Conservation (phyloP, 2,329 filamentous ascomycete species). For the Cladosporium halotolerans region DNA sequence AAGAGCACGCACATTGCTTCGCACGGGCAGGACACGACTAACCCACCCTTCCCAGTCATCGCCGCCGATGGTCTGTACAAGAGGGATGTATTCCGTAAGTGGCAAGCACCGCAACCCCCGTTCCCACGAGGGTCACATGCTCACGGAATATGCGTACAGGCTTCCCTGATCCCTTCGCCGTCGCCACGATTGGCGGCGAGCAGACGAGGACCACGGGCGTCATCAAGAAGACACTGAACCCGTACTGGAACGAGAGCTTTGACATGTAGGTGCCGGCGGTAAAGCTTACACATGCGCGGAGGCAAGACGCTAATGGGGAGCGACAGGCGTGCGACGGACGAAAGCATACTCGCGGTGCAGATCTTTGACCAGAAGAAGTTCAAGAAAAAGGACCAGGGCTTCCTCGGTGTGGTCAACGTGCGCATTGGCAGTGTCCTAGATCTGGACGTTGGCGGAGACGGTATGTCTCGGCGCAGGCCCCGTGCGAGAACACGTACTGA, state of each 20-base stretch:
- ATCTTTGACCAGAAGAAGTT: slow-evolving; percentile 99
- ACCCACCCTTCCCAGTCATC: slow-evolving; percentile 63
- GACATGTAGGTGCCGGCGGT: slow-evolving; percentile 63
- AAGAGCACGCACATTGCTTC: slow-evolving; percentile 12
- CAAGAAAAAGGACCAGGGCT: slow-evolving; percentile 99
- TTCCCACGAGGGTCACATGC: slow-evolving; percentile 9
- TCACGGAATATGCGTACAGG: slow-evolving; percentile 47
- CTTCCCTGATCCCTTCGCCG: slow-evolving; percentile 95
- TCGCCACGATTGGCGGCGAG: slow-evolving; percentile 93
- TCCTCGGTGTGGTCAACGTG: slow-evolving; percentile 95
- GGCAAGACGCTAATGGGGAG: slow-evolving; percentile 5
- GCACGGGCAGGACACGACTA: slow-evolving; percentile 12
- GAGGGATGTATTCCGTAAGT: slow-evolving; percentile 96
- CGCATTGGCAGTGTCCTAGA: slow-evolving; percentile 92
- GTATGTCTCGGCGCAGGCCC: slow-evolving; percentile 47
- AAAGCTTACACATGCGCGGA: slow-evolving; percentile 3
- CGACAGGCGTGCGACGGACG: slow-evolving; percentile 77
- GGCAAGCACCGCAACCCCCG: slow-evolving; percentile 12
- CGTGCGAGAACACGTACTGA: slow-evolving; percentile 15
- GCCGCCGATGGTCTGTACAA: slow-evolving; percentile 98
- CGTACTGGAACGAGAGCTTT: slow-evolving; percentile 99
- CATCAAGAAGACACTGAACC: slow-evolving; percentile 94
- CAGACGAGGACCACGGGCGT: slow-evolving; percentile 97
- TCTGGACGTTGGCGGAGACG: slow-evolving; percentile 80
- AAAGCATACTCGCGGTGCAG: slow-evolving; percentile 93